Conservation (phyloP, 2,329 filamentous ascomycete genomes). For the Neophaeococcomyces aloes region DNA sequence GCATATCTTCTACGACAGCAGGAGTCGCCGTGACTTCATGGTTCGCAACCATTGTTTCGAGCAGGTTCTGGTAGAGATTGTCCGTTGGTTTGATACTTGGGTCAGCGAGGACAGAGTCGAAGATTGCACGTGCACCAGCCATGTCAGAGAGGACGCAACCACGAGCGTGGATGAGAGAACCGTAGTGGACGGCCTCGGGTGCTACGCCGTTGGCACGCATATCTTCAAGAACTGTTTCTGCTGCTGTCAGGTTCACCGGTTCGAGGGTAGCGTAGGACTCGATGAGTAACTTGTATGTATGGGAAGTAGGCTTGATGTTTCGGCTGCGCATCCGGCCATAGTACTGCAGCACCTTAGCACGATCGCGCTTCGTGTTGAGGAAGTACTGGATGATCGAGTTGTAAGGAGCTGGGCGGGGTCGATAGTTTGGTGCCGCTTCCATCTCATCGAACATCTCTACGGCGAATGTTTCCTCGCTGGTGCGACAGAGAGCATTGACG, state of each 20-base stretch:
- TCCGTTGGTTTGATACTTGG: constrained; percentile 60
- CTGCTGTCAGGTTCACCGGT: constrained; percentile 77
- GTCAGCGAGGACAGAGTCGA: constrained; percentile 67
- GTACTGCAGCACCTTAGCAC: constrained; percentile 83
- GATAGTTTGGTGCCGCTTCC: constrained; percentile 98
- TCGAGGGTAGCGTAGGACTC: constrained; percentile 92
- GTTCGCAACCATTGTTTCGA: constrained; percentile 94
- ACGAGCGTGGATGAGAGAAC: constrained; percentile 88
- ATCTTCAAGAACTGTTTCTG: constrained; percentile 68
- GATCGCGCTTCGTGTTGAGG: constrained; percentile 92
- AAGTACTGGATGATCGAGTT: constrained; percentile 99
- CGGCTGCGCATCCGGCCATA: constrained; percentile 87
- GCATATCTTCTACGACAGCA: constrained; percentile 66
- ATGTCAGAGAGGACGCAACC: constrained; percentile 91
- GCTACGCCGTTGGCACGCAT: constrained; percentile 64
- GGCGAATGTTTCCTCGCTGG: constrained; percentile 94
- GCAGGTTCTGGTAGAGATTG: constrained; percentile 90
- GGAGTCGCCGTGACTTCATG: constrained; percentile 70
- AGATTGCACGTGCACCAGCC: constrained; percentile 67
- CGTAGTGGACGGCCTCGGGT: constrained; percentile 89
- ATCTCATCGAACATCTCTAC: constrained; percentile 98
- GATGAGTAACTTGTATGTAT: constrained; percentile 95
- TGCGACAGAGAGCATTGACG: constrained; percentile 92
- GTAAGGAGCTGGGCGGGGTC: constrained; percentile 91
- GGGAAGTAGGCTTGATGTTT: constrained; percentile 80